Base-by-base conservation (phyloP, 1,284 basidiomycete species). In the Stygiomarasmius scandens region DNA sequence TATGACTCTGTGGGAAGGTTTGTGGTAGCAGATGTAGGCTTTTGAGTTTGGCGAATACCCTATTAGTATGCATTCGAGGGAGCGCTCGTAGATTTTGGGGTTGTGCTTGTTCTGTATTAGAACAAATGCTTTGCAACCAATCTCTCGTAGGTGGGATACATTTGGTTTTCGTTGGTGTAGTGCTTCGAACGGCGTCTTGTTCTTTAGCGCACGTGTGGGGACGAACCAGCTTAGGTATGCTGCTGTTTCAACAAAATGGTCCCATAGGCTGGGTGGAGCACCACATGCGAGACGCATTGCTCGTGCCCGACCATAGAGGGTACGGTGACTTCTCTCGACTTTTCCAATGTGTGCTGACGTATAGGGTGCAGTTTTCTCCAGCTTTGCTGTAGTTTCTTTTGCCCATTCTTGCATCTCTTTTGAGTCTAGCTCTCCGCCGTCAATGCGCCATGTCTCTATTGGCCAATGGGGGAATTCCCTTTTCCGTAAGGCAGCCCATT, bases 361-460 rank as follows among this genome's bases (percentile, higher is more conserved):
- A 32, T 72, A 63, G 1, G 68, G 68, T 8, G 70, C 71, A 0
- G 69, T 67, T 24, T 52, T 61, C 29, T 64, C 11, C 9, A 56
- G 60, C 5, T 34, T 23, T 10, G 58, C 63, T 0, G 70, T 67
- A 16, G 58, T 34, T 9, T 29, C 32, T 14, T 48, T 55, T 12
- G 67, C 51, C 64, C 68, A 72, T 0, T 32, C 47, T 0, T 52
- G 23, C 63, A 74, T 66, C 9, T 63, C 58, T 0, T 44, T 32
- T 0, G 66, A 66, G 22, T 67, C 65, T 0, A 74, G 63, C 55
- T 76, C 70, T 3, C 74, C 72, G 48, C 71, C 70, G 60, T 76
- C 71, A 1, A 58, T 63, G 2, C 51, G 32, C 19, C 67, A 60
- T 1, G 45, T 54, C 0, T 54, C 52, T 0, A 74, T 60, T 6